Percentiles rank a stretch among this genome's conserved stretches.
These are phyloP conservation scores for Athelia sp. DNA, from an alignment of 1,284 basidiomycete species.

Conservation along the genomic window DNA sequence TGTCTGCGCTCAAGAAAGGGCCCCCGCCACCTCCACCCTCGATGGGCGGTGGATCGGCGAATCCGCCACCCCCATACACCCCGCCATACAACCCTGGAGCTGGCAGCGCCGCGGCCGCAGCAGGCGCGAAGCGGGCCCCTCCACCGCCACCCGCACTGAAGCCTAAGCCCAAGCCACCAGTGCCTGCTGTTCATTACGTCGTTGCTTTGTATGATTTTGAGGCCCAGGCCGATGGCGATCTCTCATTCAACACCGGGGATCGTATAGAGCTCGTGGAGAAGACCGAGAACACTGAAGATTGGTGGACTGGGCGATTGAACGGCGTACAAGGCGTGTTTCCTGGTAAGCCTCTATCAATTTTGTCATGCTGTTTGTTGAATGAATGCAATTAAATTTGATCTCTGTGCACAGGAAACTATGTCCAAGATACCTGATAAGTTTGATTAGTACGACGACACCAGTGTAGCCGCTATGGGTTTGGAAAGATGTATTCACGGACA, in stretches of 20 bases:
- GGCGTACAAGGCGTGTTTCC: conserved; percentile 92
- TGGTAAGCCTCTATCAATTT: conserved; percentile 45
- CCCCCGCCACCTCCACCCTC: conserved; percentile 39
- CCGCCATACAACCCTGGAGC: conserved; percentile 33
- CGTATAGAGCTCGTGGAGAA: conserved; percentile 89
- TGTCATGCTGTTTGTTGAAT: neutral
- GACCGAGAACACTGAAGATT: conserved; percentile 85
- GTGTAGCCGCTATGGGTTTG: too few relatives aligned
- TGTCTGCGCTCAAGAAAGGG: conserved; percentile 40
- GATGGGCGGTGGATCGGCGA: conserved; percentile 21
- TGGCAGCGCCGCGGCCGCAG: conserved; percentile 25
- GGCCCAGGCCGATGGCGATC: conserved; percentile 90
- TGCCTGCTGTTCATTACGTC: conserved; percentile 66
- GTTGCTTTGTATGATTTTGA: conserved; percentile 95
- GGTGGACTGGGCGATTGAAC: conserved; percentile 94
- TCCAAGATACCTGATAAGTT: conserved; percentile 24
- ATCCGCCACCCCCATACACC: conserved; percentile 57
- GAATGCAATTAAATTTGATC: neutral
- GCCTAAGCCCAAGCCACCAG: conserved; percentile 67
- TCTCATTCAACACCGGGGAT: conserved; percentile 91
- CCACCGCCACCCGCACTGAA: conserved; percentile 90
- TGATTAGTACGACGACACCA: too few relatives aligned
- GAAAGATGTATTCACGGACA: too few relatives aligned
- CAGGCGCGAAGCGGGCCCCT: conserved; percentile 71
- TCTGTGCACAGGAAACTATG: conserved; percentile 27